Base-by-base conservation (phyloP, 306 rosid species). In the Gastrolobium bilobum region DNA sequence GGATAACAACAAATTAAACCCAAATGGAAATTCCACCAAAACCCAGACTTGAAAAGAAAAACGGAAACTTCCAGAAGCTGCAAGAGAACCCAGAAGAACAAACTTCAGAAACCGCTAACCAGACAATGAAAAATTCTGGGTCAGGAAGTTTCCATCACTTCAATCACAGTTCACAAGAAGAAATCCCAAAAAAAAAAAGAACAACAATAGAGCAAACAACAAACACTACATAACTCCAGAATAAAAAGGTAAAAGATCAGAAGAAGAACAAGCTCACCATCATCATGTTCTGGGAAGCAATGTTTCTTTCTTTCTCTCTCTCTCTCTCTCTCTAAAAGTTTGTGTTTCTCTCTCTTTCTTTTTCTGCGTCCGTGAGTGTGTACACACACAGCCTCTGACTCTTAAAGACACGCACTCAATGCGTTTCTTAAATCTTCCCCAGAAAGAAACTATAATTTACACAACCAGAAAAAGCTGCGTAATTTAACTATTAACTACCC, bases 341-440 rank as follows among this genome's bases (percentile, higher is more conserved):
- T 58, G 2, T 64, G 51, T 62, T 38, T 30, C 64, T 75, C 75
- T 39, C 73, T 82, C 73, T 61, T 63, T 60, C 62, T 62, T 57
- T 72, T 65, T 54, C 52, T 8, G 61, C 54, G 75, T 73, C 74
- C 40, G 60, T 52, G 58, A 76, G n/a, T n/a, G n/a, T n/a, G n/a
- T n/a, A n/a, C n/a, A n/a, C n/a, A 20, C 82, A 68, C 35, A 40
- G 46, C 58, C 48, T 82, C 73, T 56, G 82, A 74, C 84, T 57
- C 59, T 48, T 37, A 10, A 44, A 52, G 33, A 52, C 84, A 67
- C 88, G 85, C 86, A 77, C 87, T 72, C 82, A 48, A 84, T 61
- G 87, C 84, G 84, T 79, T 81, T 80, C 86, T 88, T 84, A 79
- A 89, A 85, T 85, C 86, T 87, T 77, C 69, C 85, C 83, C 71